These are phyloP conservation scores for Camelina hispida DNA, from an alignment of 345 rosid species.

Conservation along the genomic window DNA sequence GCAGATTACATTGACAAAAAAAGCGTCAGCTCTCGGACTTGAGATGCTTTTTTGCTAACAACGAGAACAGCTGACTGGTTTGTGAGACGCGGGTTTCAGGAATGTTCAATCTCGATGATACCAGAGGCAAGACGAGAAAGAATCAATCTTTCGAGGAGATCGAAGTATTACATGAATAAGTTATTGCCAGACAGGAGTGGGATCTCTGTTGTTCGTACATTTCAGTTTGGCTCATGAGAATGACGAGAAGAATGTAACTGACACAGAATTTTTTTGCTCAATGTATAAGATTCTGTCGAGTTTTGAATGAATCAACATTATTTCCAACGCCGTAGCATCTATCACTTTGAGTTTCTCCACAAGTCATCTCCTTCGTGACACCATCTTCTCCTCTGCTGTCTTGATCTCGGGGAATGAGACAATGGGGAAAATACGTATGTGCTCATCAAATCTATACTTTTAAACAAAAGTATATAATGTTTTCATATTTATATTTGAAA, in stretches of 20 bases:
- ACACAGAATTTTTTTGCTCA: not conserved
- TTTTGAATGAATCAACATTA: too few relatives aligned
- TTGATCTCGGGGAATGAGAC: too few relatives aligned
- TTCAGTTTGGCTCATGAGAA: slow-evolving; percentile 25
- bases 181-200: slow-evolving; percentile 81
- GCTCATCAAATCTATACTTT: not conserved
- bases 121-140: slow-evolving; percentile 72
- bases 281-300: too few relatives aligned
- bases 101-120: slow-evolving; percentile 71
- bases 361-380: too few relatives aligned
- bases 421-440: not conserved
- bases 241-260: not conserved
- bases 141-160: slow-evolving; percentile 78
- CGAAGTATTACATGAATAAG: slow-evolving; percentile 84
- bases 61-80: slow-evolving; percentile 96
- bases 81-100: slow-evolving; percentile 78
- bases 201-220: slow-evolving; percentile 51
- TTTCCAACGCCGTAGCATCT: too few relatives aligned
- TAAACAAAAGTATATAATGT: too few relatives aligned
- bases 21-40: slow-evolving; percentile 72
- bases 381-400: too few relatives aligned
- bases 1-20: slow-evolving; percentile 86
- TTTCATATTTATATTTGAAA: too few relatives aligned
- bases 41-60: slow-evolving; percentile 78
- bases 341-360: too few relatives aligned